A percentile compares a stretch with the other conserved stretches of the same genome.
These are phyloP conservation scores for Pythium rhizo-oryzae DNA, from an alignment of 352 stramenopile species.

Conservation along the genomic window DNA sequence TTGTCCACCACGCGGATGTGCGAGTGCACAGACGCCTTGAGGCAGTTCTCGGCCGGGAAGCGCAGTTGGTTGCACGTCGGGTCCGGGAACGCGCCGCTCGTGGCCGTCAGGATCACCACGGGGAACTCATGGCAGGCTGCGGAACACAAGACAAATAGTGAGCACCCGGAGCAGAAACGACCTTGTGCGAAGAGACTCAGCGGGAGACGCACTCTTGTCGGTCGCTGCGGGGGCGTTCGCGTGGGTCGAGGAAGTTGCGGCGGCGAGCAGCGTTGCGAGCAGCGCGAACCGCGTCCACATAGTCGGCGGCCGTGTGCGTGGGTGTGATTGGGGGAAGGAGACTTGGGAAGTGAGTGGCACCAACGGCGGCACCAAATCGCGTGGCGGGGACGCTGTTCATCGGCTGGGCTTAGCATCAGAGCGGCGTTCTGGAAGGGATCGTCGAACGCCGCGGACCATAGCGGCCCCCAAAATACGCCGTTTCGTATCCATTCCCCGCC, in stretches of 20 bases:
- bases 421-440: background rate
- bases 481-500: constrained; percentile 4
- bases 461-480: too few relatives aligned
- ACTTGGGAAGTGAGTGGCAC: constrained; percentile 23
- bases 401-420: too few relatives aligned
- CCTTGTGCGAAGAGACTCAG: background rate
- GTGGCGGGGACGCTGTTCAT: too few relatives aligned
- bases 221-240: background rate
- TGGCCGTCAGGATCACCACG: constrained; percentile 63
- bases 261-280: constrained; percentile 22
- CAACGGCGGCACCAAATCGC: background rate
- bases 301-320: background rate
- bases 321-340: background rate
- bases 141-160: background rate
- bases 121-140: constrained; percentile 71
- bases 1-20: constrained; percentile 71
- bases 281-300: constrained; percentile 32
- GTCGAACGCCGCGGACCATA: too few relatives aligned
- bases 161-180: background rate
- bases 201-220: constrained; percentile 15
- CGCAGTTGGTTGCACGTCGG: constrained; percentile 71
- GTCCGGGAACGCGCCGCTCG: constrained; percentile 60
- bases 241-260: background rate
- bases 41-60: constrained; percentile 66
- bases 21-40: constrained; percentile 56